Conservation (phyloP, 805 yeast genomes). For the Hanseniaspora clermontiae region DNA sequence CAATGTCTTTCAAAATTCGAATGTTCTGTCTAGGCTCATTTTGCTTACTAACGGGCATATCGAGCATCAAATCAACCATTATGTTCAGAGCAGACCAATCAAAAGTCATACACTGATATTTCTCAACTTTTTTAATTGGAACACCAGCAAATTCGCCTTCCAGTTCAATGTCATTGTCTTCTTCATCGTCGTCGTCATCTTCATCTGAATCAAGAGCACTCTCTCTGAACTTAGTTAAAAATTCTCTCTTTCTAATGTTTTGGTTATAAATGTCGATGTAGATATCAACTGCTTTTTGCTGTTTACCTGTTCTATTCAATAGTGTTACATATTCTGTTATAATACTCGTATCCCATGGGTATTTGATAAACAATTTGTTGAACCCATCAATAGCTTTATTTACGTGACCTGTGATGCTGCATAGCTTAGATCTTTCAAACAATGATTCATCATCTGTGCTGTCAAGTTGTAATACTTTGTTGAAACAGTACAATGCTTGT, state of each 20-base stretch:
- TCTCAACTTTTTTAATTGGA: conserved; percentile 18
- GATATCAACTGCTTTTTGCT: conserved; percentile 61
- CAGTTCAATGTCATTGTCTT: conserved; percentile 16
- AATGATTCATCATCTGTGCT: conserved; percentile 43
- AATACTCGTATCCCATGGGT: conserved; percentile 49
- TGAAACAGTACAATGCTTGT: conserved; percentile 70
- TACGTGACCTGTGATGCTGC: conserved; percentile 50
- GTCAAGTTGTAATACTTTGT: conserved; percentile 45
- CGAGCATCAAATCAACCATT: conserved; percentile 40
- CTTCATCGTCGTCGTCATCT: conserved; percentile 19
- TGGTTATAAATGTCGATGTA: conserved; percentile 52
- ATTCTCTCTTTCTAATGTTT: conserved; percentile 37
- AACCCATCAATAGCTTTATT: conserved; percentile 67
- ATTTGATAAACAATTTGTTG: conserved; percentile 40
- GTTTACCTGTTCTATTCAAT: conserved; percentile 40
- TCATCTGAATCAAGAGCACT: conserved; percentile 26
- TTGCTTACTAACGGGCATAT: conserved; percentile 24
- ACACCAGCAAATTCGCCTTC: conserved; percentile 16
- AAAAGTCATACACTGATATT: conserved; percentile 39
- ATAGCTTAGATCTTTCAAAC: conserved; percentile 52
- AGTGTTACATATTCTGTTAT: conserved; percentile 48
- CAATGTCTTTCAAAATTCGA: conserved; percentile 49
- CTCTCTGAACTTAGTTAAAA: conserved; percentile 23
- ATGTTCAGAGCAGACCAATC: conserved; percentile 86
- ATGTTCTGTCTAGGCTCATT: conserved; percentile 55